Conservation (phyloP, 495 filamentous ascomycete genomes). For the Penicillium manginii region DNA sequence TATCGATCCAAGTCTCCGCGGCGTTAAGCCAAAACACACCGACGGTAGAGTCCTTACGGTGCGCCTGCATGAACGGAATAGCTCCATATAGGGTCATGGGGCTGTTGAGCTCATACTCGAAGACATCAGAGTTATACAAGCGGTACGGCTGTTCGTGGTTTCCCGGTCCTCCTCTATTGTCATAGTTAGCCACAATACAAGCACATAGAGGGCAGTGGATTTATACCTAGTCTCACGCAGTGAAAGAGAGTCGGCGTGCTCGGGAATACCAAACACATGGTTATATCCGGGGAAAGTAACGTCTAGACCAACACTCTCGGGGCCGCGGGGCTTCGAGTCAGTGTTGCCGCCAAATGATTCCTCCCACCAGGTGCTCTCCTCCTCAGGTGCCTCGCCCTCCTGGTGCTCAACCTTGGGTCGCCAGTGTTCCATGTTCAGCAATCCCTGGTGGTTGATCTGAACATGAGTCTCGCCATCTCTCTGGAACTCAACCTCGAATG, state of each 20-base stretch:
- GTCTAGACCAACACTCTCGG: conserved; percentile 88
- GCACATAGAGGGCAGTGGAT: neutral
- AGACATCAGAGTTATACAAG: conserved; percentile 94
- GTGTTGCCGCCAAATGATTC: conserved; percentile 93
- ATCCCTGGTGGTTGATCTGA: conserved; percentile 81
- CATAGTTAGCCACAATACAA: conserved; percentile 21
- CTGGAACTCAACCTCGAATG: conserved; percentile 84
- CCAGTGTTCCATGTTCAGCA: conserved; percentile 96
- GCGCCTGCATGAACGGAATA: conserved; percentile 97
- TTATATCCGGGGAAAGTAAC: conserved; percentile 90
- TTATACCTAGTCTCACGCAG: conserved; percentile 79
- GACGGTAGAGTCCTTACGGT: conserved; percentile 88
- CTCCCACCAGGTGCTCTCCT: conserved; percentile 96
- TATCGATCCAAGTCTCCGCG: conserved; percentile 96
- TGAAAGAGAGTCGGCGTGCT: conserved; percentile 85
- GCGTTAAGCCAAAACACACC: conserved; percentile 99
- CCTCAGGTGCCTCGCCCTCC: conserved; percentile 53
- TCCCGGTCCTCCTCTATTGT: conserved; percentile 69
- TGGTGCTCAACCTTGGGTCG: conserved; percentile 78
- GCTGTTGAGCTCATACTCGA: conserved; percentile 95
- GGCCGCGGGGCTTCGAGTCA: conserved; percentile 86
- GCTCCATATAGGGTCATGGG: conserved; percentile 98
- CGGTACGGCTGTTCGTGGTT: conserved; percentile 92
- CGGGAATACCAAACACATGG: conserved; percentile 93
- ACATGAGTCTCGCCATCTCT: conserved; percentile 81